Conservation (phyloP, 2,329 filamentous ascomycete species). For the Hymenoscyphus infarciens region DNA sequence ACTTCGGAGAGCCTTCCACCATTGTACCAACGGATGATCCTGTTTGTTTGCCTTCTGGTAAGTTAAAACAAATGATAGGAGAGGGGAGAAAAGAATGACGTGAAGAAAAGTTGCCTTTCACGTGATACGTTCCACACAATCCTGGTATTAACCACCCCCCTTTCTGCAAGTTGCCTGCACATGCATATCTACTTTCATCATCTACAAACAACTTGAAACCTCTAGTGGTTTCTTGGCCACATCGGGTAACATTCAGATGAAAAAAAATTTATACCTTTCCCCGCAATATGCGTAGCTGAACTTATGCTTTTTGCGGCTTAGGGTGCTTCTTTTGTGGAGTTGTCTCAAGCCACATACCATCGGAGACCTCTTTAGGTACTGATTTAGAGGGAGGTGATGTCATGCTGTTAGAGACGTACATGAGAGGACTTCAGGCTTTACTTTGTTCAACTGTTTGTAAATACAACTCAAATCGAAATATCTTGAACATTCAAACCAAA, state of each 20-base stretch:
- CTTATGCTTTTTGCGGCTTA: background rate
- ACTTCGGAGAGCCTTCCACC: too few relatives aligned
- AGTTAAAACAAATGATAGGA: background rate
- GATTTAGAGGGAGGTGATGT: background rate
- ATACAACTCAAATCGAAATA: background rate
- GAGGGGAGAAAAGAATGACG: background rate
- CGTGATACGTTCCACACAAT: background rate
- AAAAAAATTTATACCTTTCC: background rate
- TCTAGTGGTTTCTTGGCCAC: background rate
- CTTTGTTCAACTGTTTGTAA: background rate
- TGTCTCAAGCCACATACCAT: conserved; percentile 5
- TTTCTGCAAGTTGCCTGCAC: background rate
- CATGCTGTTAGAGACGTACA: background rate
- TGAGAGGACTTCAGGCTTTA: background rate
- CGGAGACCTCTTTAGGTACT: background rate
- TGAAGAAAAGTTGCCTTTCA: background rate
- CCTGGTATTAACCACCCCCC: background rate
- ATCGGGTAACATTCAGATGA: background rate
- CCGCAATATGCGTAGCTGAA: background rate
- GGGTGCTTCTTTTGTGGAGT: background rate
- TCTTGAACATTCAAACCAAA: background rate
- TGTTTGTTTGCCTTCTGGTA: background rate
- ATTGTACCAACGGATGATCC: conserved; percentile 1
- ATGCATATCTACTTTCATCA: background rate
- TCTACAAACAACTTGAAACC: background rate